Percentiles rank a stretch among this genome's conserved stretches.
Evolutionary conservation across 495 filamentous ascomycete species (phyloP).

Genomic region (Aspergillus campestris): DNA sequence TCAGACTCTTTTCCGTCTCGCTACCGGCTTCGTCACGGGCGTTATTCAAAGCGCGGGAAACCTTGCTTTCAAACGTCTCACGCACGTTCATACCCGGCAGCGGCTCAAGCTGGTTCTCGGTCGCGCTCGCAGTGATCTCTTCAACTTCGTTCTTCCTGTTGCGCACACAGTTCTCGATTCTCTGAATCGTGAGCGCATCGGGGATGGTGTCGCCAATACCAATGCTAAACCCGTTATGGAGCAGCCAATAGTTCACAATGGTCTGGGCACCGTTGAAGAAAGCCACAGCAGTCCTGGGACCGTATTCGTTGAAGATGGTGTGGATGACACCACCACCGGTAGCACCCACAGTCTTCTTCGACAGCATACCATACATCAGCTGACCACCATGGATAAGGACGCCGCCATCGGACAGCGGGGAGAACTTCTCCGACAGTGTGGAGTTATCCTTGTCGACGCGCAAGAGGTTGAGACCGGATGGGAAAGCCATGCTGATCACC

Average conservation of each 20-base stretch:
- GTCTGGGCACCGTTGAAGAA: conserved; percentile 95
- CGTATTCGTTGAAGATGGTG: conserved; percentile 92
- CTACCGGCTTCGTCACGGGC: conserved; percentile 95
- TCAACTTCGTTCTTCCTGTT: conserved; percentile 73
- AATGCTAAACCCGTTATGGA: conserved; percentile 97
- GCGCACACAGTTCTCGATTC: conserved; percentile 71
- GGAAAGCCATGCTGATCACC: conserved; percentile 87
- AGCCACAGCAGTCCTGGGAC: conserved; percentile 68
- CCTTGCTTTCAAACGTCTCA: conserved; percentile 95
- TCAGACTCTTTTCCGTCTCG: conserved; percentile 81
- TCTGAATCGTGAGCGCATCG: conserved; percentile 68
- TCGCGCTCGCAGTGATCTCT: conserved; percentile 63
- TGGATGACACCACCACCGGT: conserved; percentile 83
- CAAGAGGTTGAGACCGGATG: conserved; percentile 71
- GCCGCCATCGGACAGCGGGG: conserved; percentile 69
- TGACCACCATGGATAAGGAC: conserved; percentile 79
- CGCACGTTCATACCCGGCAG: conserved; percentile 95
- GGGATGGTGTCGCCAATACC: conserved; percentile 98
- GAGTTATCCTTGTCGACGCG: conserved; percentile 50
- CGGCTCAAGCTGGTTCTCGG: conserved; percentile 76
- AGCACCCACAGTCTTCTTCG: conserved; percentile 91
- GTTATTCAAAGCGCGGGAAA: conserved; percentile 84
- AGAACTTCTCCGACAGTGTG: conserved; percentile 43
- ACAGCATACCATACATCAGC: conserved; percentile 79
- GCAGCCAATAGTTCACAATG: conserved; percentile 92